Percentiles rank a stretch among this genome's conserved stretches.
Conservation (phyloP, 2,329 filamentous ascomycete species). For the Colletotrichum endophyticum region DNA sequence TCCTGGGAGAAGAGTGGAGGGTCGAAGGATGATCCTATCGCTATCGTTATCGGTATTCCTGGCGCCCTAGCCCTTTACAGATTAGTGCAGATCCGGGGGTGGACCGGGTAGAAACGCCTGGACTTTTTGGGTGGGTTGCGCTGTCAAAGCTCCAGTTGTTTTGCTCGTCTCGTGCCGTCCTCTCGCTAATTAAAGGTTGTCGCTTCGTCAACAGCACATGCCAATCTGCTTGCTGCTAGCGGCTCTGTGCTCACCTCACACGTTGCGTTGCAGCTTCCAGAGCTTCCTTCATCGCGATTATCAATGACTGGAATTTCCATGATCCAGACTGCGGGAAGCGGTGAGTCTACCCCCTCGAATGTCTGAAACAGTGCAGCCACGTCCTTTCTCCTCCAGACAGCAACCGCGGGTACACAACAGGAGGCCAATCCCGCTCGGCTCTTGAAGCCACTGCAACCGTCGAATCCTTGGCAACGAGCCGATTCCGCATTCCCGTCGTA, state of each 20-base stretch:
- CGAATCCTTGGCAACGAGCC: neutral
- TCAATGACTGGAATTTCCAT: neutral
- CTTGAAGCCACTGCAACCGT: neutral
- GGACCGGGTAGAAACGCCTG: conserved; percentile 16
- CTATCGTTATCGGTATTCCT: conserved; percentile 16
- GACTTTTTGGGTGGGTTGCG: conserved; percentile 10
- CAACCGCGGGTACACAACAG: neutral
- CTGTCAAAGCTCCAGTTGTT: conserved; percentile 13
- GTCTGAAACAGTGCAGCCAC: conserved; percentile 1
- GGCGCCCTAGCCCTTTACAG: neutral
- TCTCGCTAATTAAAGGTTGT: neutral
- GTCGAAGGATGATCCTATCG: conserved; percentile 18
- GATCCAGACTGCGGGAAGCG: neutral
- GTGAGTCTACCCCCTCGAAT: neutral
- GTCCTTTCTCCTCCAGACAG: neutral
- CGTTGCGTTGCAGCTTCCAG: neutral
- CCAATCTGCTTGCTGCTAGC: neutral
- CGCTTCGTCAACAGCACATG: neutral
- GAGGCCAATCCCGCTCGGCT: neutral
- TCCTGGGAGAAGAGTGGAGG: conserved; percentile 11
- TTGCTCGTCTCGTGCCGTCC: neutral
- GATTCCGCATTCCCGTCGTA: neutral
- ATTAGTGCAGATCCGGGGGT: conserved; percentile 21
- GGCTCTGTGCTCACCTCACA: neutral
- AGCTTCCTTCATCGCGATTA: neutral